Evolutionary conservation across 148 eudicot species (phyloP).

Genomic region (Arctostaphylos glauca): DNA sequence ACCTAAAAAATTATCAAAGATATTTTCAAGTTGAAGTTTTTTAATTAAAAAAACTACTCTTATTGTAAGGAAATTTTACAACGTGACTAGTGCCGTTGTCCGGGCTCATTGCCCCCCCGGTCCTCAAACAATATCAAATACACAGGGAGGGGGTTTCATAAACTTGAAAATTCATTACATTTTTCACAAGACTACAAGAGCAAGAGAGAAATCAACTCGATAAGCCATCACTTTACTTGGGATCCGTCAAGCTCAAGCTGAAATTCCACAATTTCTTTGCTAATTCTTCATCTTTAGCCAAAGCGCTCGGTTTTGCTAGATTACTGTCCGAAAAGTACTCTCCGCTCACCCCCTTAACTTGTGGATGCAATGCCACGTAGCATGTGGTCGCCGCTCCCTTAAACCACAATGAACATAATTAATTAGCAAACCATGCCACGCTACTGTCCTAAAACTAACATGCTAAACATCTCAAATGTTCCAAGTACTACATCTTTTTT

Average conservation of each 20-base stretch:
- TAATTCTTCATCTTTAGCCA: slow-evolving; percentile 41
- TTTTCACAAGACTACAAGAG: too few relatives aligned
- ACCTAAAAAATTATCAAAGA: too few relatives aligned
- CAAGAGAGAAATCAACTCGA: too few relatives aligned
- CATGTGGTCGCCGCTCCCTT: slow-evolving; percentile 67
- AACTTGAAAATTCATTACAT: too few relatives aligned
- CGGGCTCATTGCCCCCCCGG: too few relatives aligned
- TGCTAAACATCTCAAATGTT: neutral
- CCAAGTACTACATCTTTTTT: neutral
- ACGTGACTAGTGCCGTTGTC: too few relatives aligned
- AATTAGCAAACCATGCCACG: neutral
- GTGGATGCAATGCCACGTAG: neutral
- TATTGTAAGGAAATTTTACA: too few relatives aligned
- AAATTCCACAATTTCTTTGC: slow-evolving; percentile 71
- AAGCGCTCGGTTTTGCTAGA: slow-evolving; percentile 36
- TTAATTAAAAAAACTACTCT: too few relatives aligned
- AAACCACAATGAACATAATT: neutral
- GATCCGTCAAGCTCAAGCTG: slow-evolving; percentile 50
- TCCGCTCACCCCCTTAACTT: slow-evolving; percentile 41
- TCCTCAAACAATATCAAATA: too few relatives aligned
- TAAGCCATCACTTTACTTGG: neutral
- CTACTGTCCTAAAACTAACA: neutral
- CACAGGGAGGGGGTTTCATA: too few relatives aligned
- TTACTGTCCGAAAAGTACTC: slow-evolving; percentile 69
- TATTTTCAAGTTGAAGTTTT: too few relatives aligned